A percentile compares a stretch with the other conserved stretches of the same genome.
Evolutionary conservation across 2,329 filamentous ascomycete genomes (phyloP).

Genomic region (Ophiosphaerella narmari): DNA sequence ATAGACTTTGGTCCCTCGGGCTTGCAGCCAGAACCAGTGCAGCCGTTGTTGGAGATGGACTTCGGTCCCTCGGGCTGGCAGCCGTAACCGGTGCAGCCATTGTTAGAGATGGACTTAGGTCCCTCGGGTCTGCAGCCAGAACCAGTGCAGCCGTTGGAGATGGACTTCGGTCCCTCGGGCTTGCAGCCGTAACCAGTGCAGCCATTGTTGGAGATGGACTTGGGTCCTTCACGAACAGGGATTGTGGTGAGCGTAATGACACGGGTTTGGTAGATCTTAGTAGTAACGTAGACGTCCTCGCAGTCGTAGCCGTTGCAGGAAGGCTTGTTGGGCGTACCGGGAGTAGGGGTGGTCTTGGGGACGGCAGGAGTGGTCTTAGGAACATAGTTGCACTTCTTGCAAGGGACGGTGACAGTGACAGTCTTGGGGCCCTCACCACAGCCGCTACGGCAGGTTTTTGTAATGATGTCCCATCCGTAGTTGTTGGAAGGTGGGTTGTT

Average conservation of each 20-base stretch:
- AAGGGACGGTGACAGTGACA: conserved; percentile 31
- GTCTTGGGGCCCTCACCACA: conserved; percentile 31
- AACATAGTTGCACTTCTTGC: conserved; percentile 15
- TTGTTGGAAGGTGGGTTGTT: background rate
- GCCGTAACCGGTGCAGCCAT: too few species aligned
- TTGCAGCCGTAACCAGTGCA: too few species aligned
- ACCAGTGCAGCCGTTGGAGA: conserved; percentile 3
- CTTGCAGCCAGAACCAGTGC: background rate
- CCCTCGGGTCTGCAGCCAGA: conserved; percentile 3
- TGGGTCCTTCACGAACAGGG: conserved; percentile 12
- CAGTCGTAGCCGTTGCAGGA: conserved; percentile 3
- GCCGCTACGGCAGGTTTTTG: conserved; percentile 32
- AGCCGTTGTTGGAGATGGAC: conserved; percentile 1
- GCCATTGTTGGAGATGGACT: background rate
- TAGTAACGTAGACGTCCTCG: conserved; percentile 1
- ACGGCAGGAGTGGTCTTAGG: conserved; percentile 5
- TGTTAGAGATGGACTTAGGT: background rate
- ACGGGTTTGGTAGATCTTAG: conserved; percentile 16
- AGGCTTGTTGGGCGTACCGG: conserved; percentile 7
- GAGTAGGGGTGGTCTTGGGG: conserved; percentile 2
- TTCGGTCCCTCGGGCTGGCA: too few species aligned
- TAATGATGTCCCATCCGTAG: conserved; percentile 32
- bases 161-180: too few species aligned
- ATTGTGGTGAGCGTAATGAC: conserved; percentile 25
- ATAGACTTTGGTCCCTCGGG: background rate